Percentiles rank a stretch among this genome's conserved stretches.
Conservation (phyloP, 1,284 basidiomycete species). For the Afroboletus lepidellus region DNA sequence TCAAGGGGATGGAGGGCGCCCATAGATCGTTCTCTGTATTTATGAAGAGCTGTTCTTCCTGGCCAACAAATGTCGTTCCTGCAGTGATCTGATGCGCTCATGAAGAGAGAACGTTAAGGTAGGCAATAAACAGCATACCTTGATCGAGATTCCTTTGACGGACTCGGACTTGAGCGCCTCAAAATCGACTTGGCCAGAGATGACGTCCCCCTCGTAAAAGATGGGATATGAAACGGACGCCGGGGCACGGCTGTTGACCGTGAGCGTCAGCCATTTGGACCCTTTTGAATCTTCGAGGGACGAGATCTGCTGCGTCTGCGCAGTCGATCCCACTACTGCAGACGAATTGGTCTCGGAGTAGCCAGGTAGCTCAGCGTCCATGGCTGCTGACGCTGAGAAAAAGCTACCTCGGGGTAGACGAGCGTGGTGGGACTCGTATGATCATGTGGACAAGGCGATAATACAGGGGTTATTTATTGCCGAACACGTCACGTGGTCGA, state of each 20-base stretch:
- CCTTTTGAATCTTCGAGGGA: slow-evolving; percentile 42
- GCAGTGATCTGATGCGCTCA: slow-evolving; percentile 36
- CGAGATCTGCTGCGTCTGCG: slow-evolving; percentile 35
- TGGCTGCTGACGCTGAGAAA: background rate
- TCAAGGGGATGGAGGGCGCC: slow-evolving; percentile 34
- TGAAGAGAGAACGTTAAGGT: background rate
- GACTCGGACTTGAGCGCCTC: slow-evolving; percentile 44
- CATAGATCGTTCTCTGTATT: slow-evolving; percentile 39
- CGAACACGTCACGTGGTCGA: slow-evolving; percentile 14
- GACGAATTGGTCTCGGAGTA: slow-evolving; percentile 10
- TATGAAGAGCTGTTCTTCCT: slow-evolving; percentile 45
- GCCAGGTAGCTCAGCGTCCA: slow-evolving; percentile 15
- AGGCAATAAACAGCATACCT: slow-evolving; percentile 32
- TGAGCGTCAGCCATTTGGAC: slow-evolving; percentile 43
- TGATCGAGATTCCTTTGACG: slow-evolving; percentile 44
- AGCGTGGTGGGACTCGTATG: background rate
- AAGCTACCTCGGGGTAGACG: too few relatives aligned
- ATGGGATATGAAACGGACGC: slow-evolving; percentile 35
- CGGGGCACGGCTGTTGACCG: slow-evolving; percentile 41
- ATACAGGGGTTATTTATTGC: slow-evolving; percentile 19
- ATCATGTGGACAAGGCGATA: background rate
- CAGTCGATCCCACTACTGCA: background rate
- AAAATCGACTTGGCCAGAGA: slow-evolving; percentile 45
- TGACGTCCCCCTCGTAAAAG: slow-evolving; percentile 44
- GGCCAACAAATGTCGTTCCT: slow-evolving; percentile 44